phyloP scores from a whole-genome alignment of 257 asterid species.

The Fraxinus quadrangulata region DNA sequence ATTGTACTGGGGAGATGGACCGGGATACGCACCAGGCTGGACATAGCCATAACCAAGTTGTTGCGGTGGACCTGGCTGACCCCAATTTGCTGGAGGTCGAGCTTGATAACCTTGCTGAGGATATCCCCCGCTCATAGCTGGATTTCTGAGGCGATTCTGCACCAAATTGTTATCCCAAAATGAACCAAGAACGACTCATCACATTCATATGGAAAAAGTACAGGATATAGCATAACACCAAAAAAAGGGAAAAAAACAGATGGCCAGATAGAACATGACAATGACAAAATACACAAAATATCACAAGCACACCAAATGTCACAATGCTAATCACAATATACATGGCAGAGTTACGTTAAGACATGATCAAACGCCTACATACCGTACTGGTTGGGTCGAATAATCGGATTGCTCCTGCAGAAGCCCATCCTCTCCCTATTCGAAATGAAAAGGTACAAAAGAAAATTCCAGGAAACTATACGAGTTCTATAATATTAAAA shows the following conservation, averaged over 20 bases:
- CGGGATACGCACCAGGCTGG: constrained; percentile 79
- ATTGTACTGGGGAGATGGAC: constrained; percentile 64
- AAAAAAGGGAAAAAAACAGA: background rate
- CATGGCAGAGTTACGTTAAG: constrained; percentile 43
- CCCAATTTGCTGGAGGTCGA: constrained; percentile 79
- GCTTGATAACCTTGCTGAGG: constrained; percentile 86
- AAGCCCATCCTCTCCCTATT: constrained; percentile 78
- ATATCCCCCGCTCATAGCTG: constrained; percentile 71
- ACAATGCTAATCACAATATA: constrained; percentile 19
- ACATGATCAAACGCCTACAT: constrained; percentile 61
- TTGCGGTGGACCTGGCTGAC: constrained; percentile 73
- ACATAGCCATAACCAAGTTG: constrained; percentile 80
- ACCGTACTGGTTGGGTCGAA: constrained; percentile 67
- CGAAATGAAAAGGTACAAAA: constrained; percentile 64
- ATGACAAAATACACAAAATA: background rate
- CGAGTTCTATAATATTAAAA: constrained; percentile 33
- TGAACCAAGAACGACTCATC: constrained; percentile 44
- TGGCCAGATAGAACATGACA: background rate
- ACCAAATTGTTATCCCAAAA: constrained; percentile 45
- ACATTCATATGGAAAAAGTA: constrained; percentile 17
- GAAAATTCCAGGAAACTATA: constrained; percentile 18
- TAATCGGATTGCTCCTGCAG: constrained; percentile 65
- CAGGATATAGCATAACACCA: background rate
- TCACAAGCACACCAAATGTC: background rate
- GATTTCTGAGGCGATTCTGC: constrained; percentile 88